phyloP scores from a whole-genome alignment of 805 yeast genomes.

The Zygotorulaspora florentina region DNA sequence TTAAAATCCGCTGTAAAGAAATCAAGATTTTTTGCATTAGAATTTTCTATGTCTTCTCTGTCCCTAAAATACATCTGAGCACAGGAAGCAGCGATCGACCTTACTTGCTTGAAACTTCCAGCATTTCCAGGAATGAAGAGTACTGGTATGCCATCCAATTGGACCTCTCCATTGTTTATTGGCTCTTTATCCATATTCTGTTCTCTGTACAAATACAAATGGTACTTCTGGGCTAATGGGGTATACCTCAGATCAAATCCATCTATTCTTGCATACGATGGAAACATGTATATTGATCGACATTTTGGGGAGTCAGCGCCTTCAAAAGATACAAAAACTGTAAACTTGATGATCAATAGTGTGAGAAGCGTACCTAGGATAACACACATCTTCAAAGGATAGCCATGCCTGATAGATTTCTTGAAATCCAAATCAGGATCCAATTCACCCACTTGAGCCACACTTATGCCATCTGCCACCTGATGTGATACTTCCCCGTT shows the following conservation, averaged over 20 bases:
- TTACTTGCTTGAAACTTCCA: constrained; percentile 83
- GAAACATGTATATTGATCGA: constrained; percentile 71
- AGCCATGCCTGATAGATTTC: not conserved
- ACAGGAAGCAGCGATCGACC: constrained; percentile 86
- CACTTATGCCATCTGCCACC: too few species aligned
- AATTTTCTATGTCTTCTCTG: constrained; percentile 22
- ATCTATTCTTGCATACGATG: constrained; percentile 70
- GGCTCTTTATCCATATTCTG: constrained; percentile 65
- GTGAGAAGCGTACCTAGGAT: constrained; percentile 6
- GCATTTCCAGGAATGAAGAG: constrained; percentile 97
- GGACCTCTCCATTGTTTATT: constrained; percentile 32
- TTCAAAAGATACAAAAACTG: constrained; percentile 20
- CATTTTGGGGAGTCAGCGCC: constrained; percentile 57
- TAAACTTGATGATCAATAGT: constrained; percentile 9
- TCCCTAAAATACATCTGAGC: constrained; percentile 49
- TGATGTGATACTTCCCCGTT: too few species aligned
- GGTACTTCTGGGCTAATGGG: constrained; percentile 55
- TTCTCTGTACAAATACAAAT: constrained; percentile 82
- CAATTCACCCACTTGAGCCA: not conserved
- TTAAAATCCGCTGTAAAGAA: constrained; percentile 91
- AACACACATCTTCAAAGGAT: not conserved
- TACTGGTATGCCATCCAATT: constrained; percentile 74
- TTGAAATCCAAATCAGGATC: not conserved
- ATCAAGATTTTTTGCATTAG: constrained; percentile 52
- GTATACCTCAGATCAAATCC: constrained; percentile 77